phyloP scores from a whole-genome alignment of 352 stramenopile species.

The Pythium scleroteichum region DNA sequence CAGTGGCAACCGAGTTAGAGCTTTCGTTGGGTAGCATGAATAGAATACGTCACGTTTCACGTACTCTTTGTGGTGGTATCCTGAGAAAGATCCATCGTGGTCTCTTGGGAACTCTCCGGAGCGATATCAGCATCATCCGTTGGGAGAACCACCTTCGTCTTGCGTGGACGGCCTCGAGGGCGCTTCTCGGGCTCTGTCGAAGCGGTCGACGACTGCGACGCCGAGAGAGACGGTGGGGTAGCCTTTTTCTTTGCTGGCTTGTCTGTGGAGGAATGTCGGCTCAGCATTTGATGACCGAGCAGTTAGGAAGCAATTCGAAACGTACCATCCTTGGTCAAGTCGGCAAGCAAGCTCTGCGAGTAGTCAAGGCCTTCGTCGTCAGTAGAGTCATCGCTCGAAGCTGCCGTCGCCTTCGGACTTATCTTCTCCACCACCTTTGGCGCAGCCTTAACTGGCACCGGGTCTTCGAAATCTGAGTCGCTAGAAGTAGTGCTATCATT shows the following conservation, averaged over 20 bases:
- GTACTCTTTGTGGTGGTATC: slow-evolving; percentile 49
- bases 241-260: slow-evolving; percentile 9
- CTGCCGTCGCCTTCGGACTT: slow-evolving; percentile 26
- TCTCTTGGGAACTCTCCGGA: slow-evolving; percentile 43
- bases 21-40: too few relatives aligned
- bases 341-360: slow-evolving; percentile 71
- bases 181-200: slow-evolving; percentile 23
- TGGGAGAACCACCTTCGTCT: slow-evolving; percentile 31
- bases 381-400: slow-evolving; percentile 38
- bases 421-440: slow-evolving; percentile 7
- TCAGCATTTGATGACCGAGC: too few relatives aligned
- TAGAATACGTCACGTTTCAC: background rate
- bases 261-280: slow-evolving; percentile 3
- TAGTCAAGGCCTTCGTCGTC: slow-evolving; percentile 76
- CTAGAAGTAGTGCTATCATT: slow-evolving; percentile 32
- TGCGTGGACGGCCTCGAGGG: slow-evolving; percentile 29
- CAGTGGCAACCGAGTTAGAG: background rate
- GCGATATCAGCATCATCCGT: slow-evolving; percentile 29
- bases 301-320: slow-evolving; percentile 26
- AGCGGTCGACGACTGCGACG: slow-evolving; percentile 7
- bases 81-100: slow-evolving; percentile 34
- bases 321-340: slow-evolving; percentile 70
- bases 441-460: slow-evolving; percentile 5
- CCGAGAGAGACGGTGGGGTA: slow-evolving; percentile 2
- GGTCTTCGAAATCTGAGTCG: slow-evolving; percentile 43